Base-by-base conservation (phyloP, 2,329 filamentous ascomycete genomes). In the Penicillium sp. region DNA sequence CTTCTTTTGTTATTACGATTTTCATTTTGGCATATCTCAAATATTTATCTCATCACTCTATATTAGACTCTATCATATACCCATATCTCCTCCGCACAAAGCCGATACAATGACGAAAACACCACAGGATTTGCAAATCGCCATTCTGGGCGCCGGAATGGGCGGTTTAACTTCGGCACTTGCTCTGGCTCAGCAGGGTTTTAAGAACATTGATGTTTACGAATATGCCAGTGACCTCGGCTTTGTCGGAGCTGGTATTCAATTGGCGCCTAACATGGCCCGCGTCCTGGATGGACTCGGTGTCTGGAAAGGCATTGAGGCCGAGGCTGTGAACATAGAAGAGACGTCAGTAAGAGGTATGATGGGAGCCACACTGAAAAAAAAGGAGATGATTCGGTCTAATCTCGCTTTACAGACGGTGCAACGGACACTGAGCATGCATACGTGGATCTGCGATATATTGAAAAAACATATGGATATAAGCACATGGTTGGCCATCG, bases 231-330 rank as follows among this genome's bases (percentile, higher is more conserved):
- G 86, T 4, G 82, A 84, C 60, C 79, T 93, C 4, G 89, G 89
- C 5, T 93, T 93, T 64, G 89, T 93, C 1, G 90, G 90, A 23
- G 90, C 90, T 1, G 90, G 90, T 5, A 93, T 94, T 61, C 90
- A 95, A 69, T 79, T 93, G 54, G 88, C 90, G 0, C 90, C 90
- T 0, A 95, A 94, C 61, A 88, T 93, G 81, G 85, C 86, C 3
- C 82, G 88, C 2, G 88, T 94, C 8, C 79, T 94, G 11, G 86
- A 90, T 66, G 77, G 80, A 13, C 75, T 92, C 36, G 89, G 86
- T 9, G 87, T 88, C 55, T 93, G 89, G 89, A 74, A 80, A 16
- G 78, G 80, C 14, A 90, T 94, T 58, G 83, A 83, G 59, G 80
- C 78, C 35, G 88, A 91, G 68, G 87, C 88, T 2, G 89, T 89